Base-by-base conservation (phyloP, 208 protist species). In the Porcisia deanei region DNA sequence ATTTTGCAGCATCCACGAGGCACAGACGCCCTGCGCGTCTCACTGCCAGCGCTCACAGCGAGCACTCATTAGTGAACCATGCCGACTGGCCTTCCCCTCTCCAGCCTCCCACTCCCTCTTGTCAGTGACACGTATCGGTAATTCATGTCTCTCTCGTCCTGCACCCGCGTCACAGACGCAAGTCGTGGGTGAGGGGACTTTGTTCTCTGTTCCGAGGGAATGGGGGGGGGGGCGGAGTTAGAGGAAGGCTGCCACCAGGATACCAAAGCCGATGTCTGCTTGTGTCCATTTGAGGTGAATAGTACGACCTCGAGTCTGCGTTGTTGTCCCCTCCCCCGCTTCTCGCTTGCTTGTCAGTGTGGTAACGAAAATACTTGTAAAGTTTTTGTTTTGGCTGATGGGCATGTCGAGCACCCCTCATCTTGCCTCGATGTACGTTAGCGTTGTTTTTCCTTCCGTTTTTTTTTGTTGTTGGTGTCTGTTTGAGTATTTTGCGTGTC, bases 1-100 rank as follows among this genome's bases (percentile, higher is more conserved):
- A 93, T 97, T 75, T 76, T 97, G 14, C 79, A 91, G 53, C 83
- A 97, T 69, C 84, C 91, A 37, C 81, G 85, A 20, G 82, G 87
- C 68, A 84, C 79, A 22, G 85, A 95, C 30, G 94, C 84, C 18
- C 77, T 97, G 43, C 88, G 77, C 43, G 41, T 93, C 7, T 97
- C 92, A 22, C 76, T 93, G 3, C 86, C 84, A 16, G 82, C 87
- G 10, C 70, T 96, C 34, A 74, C 92, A 39, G 81, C 88, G 12
- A 75, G 78, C 58, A 82, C 60, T 4, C 78, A 78, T 37, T 67
- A 58, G 5, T 68, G 60, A 54, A n/a, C 8, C 0, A 39, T 45
- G 6, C 10, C 68, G 8, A 0, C 47, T 52, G 10, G 5, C 47
- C 47, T 1, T 12, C 10, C 10, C 47, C 10, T 52, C 0, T 20